phyloP scores from a whole-genome alignment of 2,329 filamentous ascomycete genomes.

The Penicillium brevicompactum region DNA sequence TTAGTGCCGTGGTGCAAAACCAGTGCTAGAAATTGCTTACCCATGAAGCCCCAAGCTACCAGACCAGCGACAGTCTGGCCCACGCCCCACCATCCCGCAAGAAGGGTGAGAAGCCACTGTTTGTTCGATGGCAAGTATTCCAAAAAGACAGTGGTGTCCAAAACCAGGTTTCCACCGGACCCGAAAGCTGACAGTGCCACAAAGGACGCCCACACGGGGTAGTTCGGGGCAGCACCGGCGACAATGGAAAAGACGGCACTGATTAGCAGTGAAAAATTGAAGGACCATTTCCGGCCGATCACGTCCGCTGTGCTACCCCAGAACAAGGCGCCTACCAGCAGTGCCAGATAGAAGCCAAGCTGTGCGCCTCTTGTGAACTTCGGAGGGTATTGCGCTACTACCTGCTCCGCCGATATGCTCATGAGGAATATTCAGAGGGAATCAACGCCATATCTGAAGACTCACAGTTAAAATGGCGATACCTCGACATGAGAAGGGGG shows the following conservation, averaged over 20 bases:
- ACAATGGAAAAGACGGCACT: conserved; percentile 64
- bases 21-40: neutral
- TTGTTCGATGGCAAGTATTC: conserved; percentile 60
- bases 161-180: conserved; percentile 63
- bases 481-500: neutral
- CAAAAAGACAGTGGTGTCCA: conserved; percentile 63
- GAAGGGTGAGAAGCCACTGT: conserved; percentile 59
- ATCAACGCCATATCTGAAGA: conserved; percentile 53
- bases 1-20: neutral
- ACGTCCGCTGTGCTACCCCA: conserved; percentile 70
- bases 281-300: conserved; percentile 68
- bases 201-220: conserved; percentile 66
- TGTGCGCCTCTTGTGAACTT: conserved; percentile 35
- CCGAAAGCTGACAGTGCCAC: conserved; percentile 66
- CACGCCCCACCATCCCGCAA: conserved; percentile 43
- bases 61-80: conserved; percentile 55
- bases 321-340: conserved; percentile 56
- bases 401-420: conserved; percentile 30
- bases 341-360: conserved; percentile 45
- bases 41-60: conserved; percentile 57
- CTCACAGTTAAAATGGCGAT: too few relatives aligned
- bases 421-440: conserved; percentile 42
- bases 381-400: conserved; percentile 28
- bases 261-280: conserved; percentile 67
- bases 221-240: conserved; percentile 68